phyloP scores from a whole-genome alignment of 148 eudicot species.

The Chenopodium quinoa region DNA sequence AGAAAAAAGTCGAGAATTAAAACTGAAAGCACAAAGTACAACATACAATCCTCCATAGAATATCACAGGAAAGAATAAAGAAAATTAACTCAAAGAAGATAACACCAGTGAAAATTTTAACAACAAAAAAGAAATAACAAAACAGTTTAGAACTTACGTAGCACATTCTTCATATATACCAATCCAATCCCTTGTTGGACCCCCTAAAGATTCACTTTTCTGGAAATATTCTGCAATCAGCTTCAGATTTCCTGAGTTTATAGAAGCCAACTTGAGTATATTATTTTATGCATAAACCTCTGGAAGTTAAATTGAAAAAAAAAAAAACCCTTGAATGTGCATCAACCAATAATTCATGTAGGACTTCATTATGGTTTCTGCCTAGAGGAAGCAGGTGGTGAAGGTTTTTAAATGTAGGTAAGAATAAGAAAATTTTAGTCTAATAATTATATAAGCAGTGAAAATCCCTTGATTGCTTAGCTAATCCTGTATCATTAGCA shows the following conservation, averaged over 20 bases:
- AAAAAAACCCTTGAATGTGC: neutral
- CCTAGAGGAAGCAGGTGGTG: neutral
- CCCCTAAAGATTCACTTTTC: slow-evolving; percentile 85
- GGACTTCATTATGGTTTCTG: neutral
- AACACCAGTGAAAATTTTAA: neutral
- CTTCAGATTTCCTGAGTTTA: slow-evolving; percentile 73
- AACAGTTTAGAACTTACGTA: slow-evolving; percentile 50
- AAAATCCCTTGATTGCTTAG: neutral
- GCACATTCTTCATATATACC: slow-evolving; percentile 98
- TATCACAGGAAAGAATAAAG: neutral
- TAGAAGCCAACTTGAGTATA: slow-evolving; percentile 1
- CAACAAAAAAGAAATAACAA: neutral
- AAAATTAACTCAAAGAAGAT: neutral
- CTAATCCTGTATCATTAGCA: no score
- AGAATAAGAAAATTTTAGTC: neutral
- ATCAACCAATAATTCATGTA: neutral
- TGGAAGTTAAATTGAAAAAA: neutral
- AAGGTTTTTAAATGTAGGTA: neutral
- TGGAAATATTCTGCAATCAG: slow-evolving; percentile 94
- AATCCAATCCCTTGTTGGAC: slow-evolving; percentile 89
- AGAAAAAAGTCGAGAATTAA: neutral
- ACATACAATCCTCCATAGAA: neutral
- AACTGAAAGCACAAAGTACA: neutral
- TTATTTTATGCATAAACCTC: neutral
- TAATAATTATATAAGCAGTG: neutral